phyloP scores from a whole-genome alignment of 164 flowering plant genomes.

The Magnolia kwangsiensis region DNA sequence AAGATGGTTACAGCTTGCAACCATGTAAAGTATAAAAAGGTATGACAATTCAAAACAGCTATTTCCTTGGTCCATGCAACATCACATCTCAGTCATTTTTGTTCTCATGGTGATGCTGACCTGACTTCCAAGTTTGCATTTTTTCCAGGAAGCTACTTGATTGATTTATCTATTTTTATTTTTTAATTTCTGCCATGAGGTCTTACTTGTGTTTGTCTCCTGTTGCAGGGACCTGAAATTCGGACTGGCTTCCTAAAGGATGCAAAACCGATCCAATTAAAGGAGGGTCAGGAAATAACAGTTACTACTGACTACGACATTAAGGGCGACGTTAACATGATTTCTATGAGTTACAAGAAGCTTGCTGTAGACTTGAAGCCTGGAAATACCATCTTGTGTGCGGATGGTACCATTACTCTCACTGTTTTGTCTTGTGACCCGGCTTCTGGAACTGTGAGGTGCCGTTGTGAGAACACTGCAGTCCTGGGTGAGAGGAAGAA shows the following conservation, averaged over 20 bases:
- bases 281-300: conserved; percentile 77
- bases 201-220: background rate
- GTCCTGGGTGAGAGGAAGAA: conserved; percentile 76
- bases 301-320: conserved; percentile 64
- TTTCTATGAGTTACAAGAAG: conserved; percentile 83
- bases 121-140: background rate
- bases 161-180: background rate
- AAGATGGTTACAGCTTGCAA: too few relatives aligned
- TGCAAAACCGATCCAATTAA: conserved; percentile 68
- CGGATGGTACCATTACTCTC: conserved; percentile 78
- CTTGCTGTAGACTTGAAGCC: conserved; percentile 73
- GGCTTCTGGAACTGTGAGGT: conserved; percentile 63
- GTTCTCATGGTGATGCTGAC: background rate
- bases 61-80: background rate
- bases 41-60: background rate
- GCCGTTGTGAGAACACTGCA: conserved; percentile 83
- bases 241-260: conserved; percentile 82
- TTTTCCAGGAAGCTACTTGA: background rate
- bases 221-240: conserved; percentile 80
- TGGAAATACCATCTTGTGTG: conserved; percentile 68
- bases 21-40: background rate
- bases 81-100: background rate
- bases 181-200: background rate
- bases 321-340: conserved; percentile 61
- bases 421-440: conserved; percentile 67